A percentile compares a stretch with the other conserved stretches of the same genome.
Evolutionary conservation across 768 basidiomycete species (phyloP).

Genomic region (Exsudoporus frostii): DNA sequence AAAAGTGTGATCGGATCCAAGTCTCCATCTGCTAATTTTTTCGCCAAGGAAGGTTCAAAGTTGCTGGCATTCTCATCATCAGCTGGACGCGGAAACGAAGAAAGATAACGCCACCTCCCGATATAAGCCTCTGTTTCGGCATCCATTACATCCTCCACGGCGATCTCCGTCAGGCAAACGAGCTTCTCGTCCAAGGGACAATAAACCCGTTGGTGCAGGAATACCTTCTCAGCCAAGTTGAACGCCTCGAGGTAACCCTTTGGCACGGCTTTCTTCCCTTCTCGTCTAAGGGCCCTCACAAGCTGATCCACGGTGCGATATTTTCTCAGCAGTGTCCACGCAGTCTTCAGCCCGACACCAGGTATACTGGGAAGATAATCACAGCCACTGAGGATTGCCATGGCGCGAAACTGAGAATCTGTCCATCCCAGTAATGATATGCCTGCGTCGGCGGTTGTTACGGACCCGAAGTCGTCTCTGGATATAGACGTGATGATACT

Average conservation of each 20-base stretch:
- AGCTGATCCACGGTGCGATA: conserved; percentile 86
- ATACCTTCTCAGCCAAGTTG: conserved; percentile 83
- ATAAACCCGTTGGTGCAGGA: conserved; percentile 90
- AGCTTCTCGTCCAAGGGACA: conserved; percentile 65
- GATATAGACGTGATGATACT: conserved; percentile 65
- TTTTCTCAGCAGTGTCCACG: conserved; percentile 75
- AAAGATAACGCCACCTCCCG: conserved; percentile 46
- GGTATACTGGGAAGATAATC: conserved; percentile 90
- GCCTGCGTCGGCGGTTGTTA: conserved; percentile 47
- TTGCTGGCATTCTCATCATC: conserved; percentile 42
- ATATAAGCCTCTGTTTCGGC: conserved; percentile 68
- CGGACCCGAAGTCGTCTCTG: conserved; percentile 62
- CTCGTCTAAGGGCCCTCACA: conserved; percentile 67
- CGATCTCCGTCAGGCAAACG: conserved; percentile 63
- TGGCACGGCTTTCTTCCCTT: conserved; percentile 84
- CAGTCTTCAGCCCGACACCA: conserved; percentile 93
- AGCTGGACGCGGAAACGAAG: not conserved
- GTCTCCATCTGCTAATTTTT: conserved; percentile 62
- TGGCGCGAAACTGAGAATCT: conserved; percentile 84
- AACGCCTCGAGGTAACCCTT: conserved; percentile 72
- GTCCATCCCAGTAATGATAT: conserved; percentile 88
- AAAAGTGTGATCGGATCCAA: conserved; percentile 64
- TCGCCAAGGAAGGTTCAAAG: conserved; percentile 61
- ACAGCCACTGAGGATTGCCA: conserved; percentile 92
- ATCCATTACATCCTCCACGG: conserved; percentile 52